These are phyloP conservation scores for Candida awuae DNA, from an alignment of 805 yeast species.

Conservation along the genomic window DNA sequence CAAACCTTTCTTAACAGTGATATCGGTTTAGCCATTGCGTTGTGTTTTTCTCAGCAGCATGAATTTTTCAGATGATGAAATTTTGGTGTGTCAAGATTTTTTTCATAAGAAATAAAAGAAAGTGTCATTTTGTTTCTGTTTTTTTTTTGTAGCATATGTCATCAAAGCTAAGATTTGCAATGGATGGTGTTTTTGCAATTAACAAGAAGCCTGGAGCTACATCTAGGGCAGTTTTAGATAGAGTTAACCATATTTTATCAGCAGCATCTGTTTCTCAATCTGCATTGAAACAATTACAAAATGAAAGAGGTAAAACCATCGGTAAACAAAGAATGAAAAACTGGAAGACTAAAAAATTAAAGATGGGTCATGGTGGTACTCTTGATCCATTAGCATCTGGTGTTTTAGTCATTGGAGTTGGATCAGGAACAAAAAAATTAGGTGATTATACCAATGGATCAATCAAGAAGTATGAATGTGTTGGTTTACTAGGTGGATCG, in stretches of 20 bases:
- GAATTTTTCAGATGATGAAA: too few relatives aligned
- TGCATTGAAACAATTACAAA: slow-evolving; percentile 44
- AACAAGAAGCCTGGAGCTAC: slow-evolving; percentile 83
- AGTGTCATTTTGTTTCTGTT: not conserved
- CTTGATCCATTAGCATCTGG: slow-evolving; percentile 96
- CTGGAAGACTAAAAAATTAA: slow-evolving; percentile 34
- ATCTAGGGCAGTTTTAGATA: slow-evolving; percentile 65
- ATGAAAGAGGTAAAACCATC: slow-evolving; percentile 36
- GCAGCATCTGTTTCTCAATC: slow-evolving; percentile 48
- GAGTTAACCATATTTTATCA: slow-evolving; percentile 56
- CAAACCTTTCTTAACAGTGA: too few relatives aligned
- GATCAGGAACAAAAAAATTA: slow-evolving; percentile 78
- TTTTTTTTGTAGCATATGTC: slow-evolving; percentile 2
- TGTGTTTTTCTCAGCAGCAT: too few relatives aligned
- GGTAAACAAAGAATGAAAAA: slow-evolving; percentile 45
- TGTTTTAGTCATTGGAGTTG: slow-evolving; percentile 85
- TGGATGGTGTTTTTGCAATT: slow-evolving; percentile 93
- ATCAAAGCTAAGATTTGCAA: slow-evolving; percentile 23
- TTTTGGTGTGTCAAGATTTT: too few relatives aligned
- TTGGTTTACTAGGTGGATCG: slow-evolving; percentile 78
- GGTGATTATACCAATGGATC: slow-evolving; percentile 67
- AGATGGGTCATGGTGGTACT: slow-evolving; percentile 98
- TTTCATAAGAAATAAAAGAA: too few relatives aligned
- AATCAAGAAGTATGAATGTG: slow-evolving; percentile 71
- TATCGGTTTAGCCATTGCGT: too few relatives aligned